A percentile compares a stretch with the other conserved stretches of the same genome.
Conservation (phyloP, 495 filamentous ascomycete species). For the Delitschia confertaspora region DNA sequence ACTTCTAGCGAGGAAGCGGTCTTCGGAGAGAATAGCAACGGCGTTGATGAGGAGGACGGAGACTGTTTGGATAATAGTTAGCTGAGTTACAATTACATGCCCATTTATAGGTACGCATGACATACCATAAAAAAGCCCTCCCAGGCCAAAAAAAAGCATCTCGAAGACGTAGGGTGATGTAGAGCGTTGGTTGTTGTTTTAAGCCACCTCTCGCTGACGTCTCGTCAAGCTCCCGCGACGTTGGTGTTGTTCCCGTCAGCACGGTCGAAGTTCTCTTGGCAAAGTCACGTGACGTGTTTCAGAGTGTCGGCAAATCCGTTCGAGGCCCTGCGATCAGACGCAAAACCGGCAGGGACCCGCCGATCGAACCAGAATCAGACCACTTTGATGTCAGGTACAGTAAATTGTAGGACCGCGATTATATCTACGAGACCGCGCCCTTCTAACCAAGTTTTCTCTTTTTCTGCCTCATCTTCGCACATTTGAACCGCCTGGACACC, state of each 20-base stretch:
- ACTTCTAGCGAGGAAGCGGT: constrained; percentile 94
- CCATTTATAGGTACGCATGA: constrained; percentile 1
- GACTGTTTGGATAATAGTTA: constrained; percentile 42
- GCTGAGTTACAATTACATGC: constrained; percentile 1
- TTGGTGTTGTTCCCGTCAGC: background rate
- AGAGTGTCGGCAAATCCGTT: background rate
- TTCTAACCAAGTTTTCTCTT: too few relatives aligned
- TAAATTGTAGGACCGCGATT: too few relatives aligned
- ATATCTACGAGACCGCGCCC: too few relatives aligned
- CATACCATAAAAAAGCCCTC: constrained; percentile 64
- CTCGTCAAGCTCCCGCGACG: constrained; percentile 5
- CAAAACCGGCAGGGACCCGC: too few relatives aligned
- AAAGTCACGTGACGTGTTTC: constrained; percentile 1
- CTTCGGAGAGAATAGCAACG: constrained; percentile 91
- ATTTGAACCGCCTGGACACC: too few relatives aligned
- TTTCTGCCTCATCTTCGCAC: too few relatives aligned
- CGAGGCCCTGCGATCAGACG: background rate
- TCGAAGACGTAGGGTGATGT: background rate
- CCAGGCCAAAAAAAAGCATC: constrained; percentile 63
- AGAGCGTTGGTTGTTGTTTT: background rate
- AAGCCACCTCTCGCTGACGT: background rate
- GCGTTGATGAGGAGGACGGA: constrained; percentile 84
- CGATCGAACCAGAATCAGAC: too few relatives aligned
- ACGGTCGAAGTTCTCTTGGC: background rate
- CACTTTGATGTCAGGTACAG: background rate